Evolutionary conservation across 148 eudicot species (phyloP), one percentile per base, ranked within the genome.

Genomic region (Arbutus unedo): DNA sequence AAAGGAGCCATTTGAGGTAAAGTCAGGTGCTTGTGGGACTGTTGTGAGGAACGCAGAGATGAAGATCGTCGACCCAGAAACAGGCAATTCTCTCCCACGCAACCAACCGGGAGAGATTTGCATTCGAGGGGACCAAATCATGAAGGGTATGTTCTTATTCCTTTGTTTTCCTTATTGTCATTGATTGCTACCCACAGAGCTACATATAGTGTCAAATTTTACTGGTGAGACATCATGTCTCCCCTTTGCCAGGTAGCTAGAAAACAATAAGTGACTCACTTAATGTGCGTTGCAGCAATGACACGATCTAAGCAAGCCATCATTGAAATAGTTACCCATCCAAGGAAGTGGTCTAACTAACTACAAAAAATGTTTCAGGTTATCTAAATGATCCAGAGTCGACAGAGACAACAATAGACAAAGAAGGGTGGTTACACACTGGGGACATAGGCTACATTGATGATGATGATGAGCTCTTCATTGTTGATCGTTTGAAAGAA

Each of bases 371-470:
- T 54, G 11, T 6, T 70, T 25, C 81, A 95, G 98, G 98, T 76
- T 96, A 96, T 77, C 85, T 93, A 31, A 96, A 96, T 18, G 95
- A 96, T 79, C 89, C 88, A 3, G 93, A 79, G 77, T 90, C 98
- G 5, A 96, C 99, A 9, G 90, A 90, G 77, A 90, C 85, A 64
- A 93, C 94, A 7, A 88, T 96, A 38, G 99, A 94, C 85, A 73
- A 86, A 4, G 88, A 92, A 31, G 98, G 99, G 2, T 96, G 98
- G 98, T 87, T 96, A 16, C 98, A 93, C 82, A 93, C 99, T 0
- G 99, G 99, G 0, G 98, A 96, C 44, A 90, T 96, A 9, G 99
- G 99, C 71, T 96, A 89, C 67, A 90, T 96, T 7, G 99, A 96
- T 45, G 92, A 94, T 0, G 94, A 94, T 18, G 90, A 90, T 3